A percentile compares a stretch with the other conserved stretches of the same genome.
phyloP scores from a whole-genome alignment of 2,329 filamentous ascomycete genomes.

The Mariannaea sp. region DNA sequence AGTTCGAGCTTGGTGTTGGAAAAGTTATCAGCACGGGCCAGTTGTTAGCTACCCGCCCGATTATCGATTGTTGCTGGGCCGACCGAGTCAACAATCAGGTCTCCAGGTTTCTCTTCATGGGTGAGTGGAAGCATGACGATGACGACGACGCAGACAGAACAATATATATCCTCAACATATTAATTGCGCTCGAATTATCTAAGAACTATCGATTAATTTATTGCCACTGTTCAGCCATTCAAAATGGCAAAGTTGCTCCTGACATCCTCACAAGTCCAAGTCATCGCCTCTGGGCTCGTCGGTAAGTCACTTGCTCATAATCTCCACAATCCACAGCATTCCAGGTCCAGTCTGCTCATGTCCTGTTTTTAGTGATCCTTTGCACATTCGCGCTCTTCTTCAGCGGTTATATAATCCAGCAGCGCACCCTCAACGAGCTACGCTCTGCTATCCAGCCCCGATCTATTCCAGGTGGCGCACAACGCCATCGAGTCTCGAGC shows the following conservation, averaged over 20 bases:
- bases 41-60: slow-evolving; percentile 51
- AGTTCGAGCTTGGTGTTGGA: slow-evolving; percentile 25
- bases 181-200: background rate
- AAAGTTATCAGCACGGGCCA: slow-evolving; percentile 27
- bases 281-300: slow-evolving; percentile 66
- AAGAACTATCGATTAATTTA: background rate
- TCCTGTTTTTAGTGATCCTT: slow-evolving; percentile 60
- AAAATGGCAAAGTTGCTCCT: slow-evolving; percentile 58
- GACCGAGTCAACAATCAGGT: slow-evolving; percentile 40
- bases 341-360: slow-evolving; percentile 17
- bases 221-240: background rate
- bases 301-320: slow-evolving; percentile 52
- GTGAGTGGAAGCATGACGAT: slow-evolving; percentile 26
- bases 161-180: slow-evolving; percentile 1
- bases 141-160: no score
- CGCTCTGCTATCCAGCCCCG: slow-evolving; percentile 69
- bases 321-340: slow-evolving; percentile 26
- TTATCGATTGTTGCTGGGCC: slow-evolving; percentile 53
- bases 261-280: slow-evolving; percentile 71
- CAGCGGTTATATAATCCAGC: slow-evolving; percentile 85
- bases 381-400: slow-evolving; percentile 86
- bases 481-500: slow-evolving; percentile 15
- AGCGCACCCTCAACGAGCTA: slow-evolving; percentile 79
- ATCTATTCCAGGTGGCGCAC: slow-evolving; percentile 36
- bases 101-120: background rate